Percentiles rank a stretch among this genome's conserved stretches.
Conservation (phyloP, 495 filamentous ascomycete genomes). For the Penicillium ochrochloron region DNA sequence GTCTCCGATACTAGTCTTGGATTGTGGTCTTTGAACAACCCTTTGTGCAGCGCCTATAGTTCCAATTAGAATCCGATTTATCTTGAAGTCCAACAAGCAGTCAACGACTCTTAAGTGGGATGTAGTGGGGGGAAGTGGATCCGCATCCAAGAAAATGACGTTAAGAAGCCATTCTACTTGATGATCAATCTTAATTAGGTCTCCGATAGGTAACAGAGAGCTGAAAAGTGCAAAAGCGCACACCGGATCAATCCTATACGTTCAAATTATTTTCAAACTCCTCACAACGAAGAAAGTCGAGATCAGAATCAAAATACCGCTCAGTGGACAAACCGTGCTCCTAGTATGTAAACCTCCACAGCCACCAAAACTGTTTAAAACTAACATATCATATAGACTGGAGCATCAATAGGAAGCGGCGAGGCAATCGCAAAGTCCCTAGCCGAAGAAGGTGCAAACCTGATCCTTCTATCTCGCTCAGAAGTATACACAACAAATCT, state of each 20-base stretch:
- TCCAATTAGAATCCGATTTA: neutral
- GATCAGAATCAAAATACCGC: neutral
- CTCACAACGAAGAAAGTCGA: neutral
- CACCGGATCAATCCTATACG: neutral
- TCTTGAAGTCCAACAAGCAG: neutral
- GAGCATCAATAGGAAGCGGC: constrained; percentile 25
- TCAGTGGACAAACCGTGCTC: constrained; percentile 1
- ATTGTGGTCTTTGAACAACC: too few species aligned
- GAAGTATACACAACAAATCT: constrained; percentile 1
- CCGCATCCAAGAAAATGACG: constrained; percentile 3
- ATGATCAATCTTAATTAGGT: neutral
- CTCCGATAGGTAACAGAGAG: neutral
- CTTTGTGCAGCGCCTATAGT: too few species aligned
- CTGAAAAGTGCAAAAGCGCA: neutral
- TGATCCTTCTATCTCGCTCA: constrained; percentile 18
- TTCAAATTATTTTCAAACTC: neutral
- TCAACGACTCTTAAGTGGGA: neutral
- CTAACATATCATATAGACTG: constrained; percentile 14
- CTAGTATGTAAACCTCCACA: neutral
- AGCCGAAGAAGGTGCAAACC: constrained; percentile 11
- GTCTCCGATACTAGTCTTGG: too few species aligned
- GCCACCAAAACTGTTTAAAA: neutral
- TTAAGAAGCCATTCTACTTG: neutral
- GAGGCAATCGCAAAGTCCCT: constrained; percentile 20
- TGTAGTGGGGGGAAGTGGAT: constrained; percentile 1